Evolutionary conservation across 805 yeast genomes (phyloP).

Genomic region (Saccharomycopsis babjevae): DNA sequence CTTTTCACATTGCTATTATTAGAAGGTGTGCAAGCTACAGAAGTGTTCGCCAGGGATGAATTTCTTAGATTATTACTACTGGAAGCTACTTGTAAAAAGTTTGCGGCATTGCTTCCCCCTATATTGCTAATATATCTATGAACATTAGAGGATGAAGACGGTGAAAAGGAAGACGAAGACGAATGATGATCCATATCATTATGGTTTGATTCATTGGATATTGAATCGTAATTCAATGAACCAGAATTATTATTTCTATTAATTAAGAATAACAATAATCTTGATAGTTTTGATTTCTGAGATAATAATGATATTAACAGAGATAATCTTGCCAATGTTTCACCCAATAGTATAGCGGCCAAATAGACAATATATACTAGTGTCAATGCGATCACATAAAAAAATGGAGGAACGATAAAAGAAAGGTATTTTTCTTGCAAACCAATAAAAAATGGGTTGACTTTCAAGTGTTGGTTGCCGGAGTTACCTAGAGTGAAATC

Average conservation of each 20-base stretch:
- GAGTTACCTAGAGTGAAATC: conserved; percentile 43
- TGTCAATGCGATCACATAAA: conserved; percentile 37
- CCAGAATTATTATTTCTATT: neutral
- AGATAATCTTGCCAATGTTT: neutral
- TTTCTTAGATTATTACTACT: neutral
- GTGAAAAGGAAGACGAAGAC: neutral
- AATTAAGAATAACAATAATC: neutral
- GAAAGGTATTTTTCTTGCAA: conserved; percentile 45
- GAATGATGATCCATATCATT: neutral
- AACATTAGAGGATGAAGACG: neutral
- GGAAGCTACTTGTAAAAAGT: neutral
- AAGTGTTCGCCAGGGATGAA: neutral
- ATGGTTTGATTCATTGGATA: neutral
- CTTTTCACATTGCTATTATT: neutral
- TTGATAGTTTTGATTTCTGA: neutral
- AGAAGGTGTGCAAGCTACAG: neutral
- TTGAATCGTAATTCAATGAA: neutral
- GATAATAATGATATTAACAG: neutral
- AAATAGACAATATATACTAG: conserved; percentile 32
- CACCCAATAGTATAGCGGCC: conserved; percentile 19
- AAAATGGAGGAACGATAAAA: conserved; percentile 46
- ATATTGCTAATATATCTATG: neutral
- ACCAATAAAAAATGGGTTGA: conserved; percentile 61
- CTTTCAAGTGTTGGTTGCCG: conserved; percentile 30
- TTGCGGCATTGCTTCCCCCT: neutral